Evolutionary conservation across 306 rosid genomes (phyloP).

Genomic region (Cajanus cajan): DNA sequence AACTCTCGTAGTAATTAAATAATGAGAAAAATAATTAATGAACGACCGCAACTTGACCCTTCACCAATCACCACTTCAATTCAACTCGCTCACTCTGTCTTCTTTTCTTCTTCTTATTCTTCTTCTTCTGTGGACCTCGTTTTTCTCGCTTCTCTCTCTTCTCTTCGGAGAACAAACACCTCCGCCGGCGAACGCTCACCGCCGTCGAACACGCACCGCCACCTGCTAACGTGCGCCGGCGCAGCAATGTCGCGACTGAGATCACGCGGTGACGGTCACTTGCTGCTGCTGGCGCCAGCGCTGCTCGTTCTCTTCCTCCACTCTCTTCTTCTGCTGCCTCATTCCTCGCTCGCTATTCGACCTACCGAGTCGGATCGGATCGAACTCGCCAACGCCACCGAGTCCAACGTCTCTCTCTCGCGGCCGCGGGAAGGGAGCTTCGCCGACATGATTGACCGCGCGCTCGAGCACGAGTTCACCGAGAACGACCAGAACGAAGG

Average conservation of each 20-base stretch:
- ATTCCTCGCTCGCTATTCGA: conserved; percentile 40
- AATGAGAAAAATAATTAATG: neutral
- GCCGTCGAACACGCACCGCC: neutral
- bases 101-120: too few relatives aligned
- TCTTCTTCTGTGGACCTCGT: conserved; percentile 30
- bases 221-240: conserved; percentile 23
- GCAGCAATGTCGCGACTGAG: conserved; percentile 50
- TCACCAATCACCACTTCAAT: conserved; percentile 17
- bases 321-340: conserved; percentile 40
- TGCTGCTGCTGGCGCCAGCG: neutral
- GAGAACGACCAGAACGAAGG: conserved; percentile 95
- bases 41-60: conserved; percentile 57
- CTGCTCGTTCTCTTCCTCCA: conserved; percentile 35
- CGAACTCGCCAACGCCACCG: conserved; percentile 54
- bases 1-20: neutral
- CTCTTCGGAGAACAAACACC: neutral
- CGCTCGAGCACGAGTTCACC: conserved; percentile 89
- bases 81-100: conserved; percentile 31
- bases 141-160: conserved; percentile 24
- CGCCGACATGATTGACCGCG: conserved; percentile 95
- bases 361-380: conserved; percentile 56
- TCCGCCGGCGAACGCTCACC: conserved; percentile 30
- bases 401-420: conserved; percentile 62
- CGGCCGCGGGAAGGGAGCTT: conserved; percentile 75
- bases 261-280: conserved; percentile 30